Evolutionary conservation across 768 basidiomycete genomes (phyloP).

Genomic region (Hortiboletus campestris): DNA sequence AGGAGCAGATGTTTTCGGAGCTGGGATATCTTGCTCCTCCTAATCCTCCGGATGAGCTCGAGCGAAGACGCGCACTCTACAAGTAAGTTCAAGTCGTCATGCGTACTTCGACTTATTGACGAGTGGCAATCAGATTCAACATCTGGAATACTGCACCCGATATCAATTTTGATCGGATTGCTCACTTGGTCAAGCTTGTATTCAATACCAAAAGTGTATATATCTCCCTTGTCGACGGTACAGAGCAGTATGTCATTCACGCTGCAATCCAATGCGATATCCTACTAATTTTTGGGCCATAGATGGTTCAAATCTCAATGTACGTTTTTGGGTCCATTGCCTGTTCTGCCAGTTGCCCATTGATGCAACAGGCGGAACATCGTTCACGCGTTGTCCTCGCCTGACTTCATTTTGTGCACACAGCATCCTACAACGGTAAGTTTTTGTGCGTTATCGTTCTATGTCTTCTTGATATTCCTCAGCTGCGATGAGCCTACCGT

Average conservation of each 20-base stretch:
- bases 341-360: background rate
- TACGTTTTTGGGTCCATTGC: constrained; percentile 35
- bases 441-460: background rate
- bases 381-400: constrained; percentile 45
- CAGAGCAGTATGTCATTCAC: constrained; percentile 62
- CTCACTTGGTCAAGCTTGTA: constrained; percentile 88
- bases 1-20: constrained; percentile 64
- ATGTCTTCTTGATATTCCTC: background rate
- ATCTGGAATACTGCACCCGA: constrained; percentile 86
- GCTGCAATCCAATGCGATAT: background rate
- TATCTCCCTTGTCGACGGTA: constrained; percentile 80
- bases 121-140: constrained; percentile 63
- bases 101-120: background rate
- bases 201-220: constrained; percentile 86
- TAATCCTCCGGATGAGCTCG: constrained; percentile 79
- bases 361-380: constrained; percentile 43
- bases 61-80: constrained; percentile 80
- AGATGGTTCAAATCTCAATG: constrained; percentile 93
- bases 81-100: constrained; percentile 47
- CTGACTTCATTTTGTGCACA: constrained; percentile 81
- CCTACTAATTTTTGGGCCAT: constrained; percentile 7
- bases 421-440: constrained; percentile 72
- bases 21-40: constrained; percentile 77
- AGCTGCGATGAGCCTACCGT: constrained; percentile 88
- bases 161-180: constrained; percentile 90